These are phyloP conservation scores for Fusarium nematophilum DNA, from an alignment of 2,329 filamentous ascomycete species.

Conservation along the genomic window DNA sequence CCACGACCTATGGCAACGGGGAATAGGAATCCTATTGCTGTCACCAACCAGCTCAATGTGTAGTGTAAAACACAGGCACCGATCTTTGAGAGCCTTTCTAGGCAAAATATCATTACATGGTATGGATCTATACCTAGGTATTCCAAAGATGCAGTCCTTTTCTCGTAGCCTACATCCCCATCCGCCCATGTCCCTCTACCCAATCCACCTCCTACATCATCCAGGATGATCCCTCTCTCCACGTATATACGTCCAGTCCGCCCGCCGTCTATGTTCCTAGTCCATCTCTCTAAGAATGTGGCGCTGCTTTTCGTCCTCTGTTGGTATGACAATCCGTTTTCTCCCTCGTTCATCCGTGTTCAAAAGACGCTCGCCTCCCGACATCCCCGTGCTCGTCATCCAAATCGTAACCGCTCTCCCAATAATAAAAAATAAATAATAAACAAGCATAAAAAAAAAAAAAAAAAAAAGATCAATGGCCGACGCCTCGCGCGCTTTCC, in stretches of 20 bases:
- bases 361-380: slow-evolving; percentile 18
- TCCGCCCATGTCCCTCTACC: slow-evolving; percentile 1
- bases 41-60: no score
- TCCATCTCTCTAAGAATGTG: slow-evolving; percentile 33
- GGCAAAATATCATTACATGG: slow-evolving; percentile 16
- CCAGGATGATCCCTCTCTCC: slow-evolving; percentile 1
- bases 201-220: slow-evolving; percentile 3
- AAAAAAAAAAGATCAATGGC: slow-evolving; percentile 34
- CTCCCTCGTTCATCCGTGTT: slow-evolving; percentile 2
- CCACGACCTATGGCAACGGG: no score
- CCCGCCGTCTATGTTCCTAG: slow-evolving; percentile 31
- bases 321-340: not conserved
- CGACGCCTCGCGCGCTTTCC: slow-evolving; percentile 42
- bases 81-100: not conserved
- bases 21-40: no score
- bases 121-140: slow-evolving; percentile 15
- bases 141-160: slow-evolving; percentile 12
- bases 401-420: slow-evolving; percentile 39
- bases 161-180: slow-evolving; percentile 16
- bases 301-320: slow-evolving; percentile 16
- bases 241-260: slow-evolving; percentile 24
- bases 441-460: slow-evolving; percentile 19
- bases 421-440: not conserved
- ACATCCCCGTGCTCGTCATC: slow-evolving; percentile 27
- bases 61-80: no score